Evolutionary conservation across 2,329 filamentous ascomycete genomes (phyloP), one percentile per base, ranked within the genome.

Genomic region (Setomelanomma holmii): DNA sequence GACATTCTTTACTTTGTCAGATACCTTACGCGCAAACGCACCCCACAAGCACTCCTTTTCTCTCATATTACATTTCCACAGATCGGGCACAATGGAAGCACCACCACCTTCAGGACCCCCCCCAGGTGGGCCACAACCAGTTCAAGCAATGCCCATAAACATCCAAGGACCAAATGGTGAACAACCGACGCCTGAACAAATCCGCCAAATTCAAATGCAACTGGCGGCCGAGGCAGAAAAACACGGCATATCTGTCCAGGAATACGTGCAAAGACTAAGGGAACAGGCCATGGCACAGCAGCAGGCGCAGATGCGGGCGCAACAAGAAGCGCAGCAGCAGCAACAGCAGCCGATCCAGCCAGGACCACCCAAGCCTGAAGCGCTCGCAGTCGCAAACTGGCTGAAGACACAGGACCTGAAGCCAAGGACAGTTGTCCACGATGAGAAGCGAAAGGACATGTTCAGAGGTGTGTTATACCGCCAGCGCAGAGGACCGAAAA

Each of bases 401-500:
- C 79, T 99, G 53, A 87, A 87, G 63, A 76, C 84, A 52, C 93
- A 97, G 78, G 86, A 95, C 53, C 79, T 99, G 60, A 99, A 99
- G 83, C 83, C 85, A 16, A 84, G 95, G 58, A 97, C 93, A 16
- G 93, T 90, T 74, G 96, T 99, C 60, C 84, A 98, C 61, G 93
- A 97, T 62, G 95, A 95, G 67, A 93, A 97, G 82, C 86, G 95
- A 68, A 98, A 96, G 79, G 93, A 99, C 62, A 96, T 99, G 90
- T 98, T 99, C 78, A 89, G 89, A 83, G 92, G 91, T 93, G 80
- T 71, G 55, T 14, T 11, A 30, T 4, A 6, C 4, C 16, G 6
- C 7, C 10, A 36, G 1, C 2, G 5, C 2, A 24, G 27, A 11
- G 6, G 16, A 14, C 8, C 10, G 3, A 22, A 42, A 48, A 22